phyloP scores from a whole-genome alignment of 2,329 filamentous ascomycete genomes.

The Dactylellina haptotyla region DNA sequence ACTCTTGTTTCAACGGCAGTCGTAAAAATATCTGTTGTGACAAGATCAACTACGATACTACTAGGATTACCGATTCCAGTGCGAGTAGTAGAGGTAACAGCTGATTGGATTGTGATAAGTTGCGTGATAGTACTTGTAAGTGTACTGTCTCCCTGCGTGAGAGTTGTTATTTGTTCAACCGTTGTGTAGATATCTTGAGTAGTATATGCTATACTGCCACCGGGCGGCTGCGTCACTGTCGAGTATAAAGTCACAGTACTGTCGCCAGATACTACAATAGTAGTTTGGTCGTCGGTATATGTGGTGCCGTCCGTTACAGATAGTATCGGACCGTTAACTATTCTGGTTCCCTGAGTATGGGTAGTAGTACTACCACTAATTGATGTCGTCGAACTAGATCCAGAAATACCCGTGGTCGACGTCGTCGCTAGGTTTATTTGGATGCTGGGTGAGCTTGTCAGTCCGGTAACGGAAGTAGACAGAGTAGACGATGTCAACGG shows the following conservation, averaged over 20 bases:
- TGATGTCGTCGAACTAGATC: neutral
- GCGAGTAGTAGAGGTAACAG: conserved; percentile 1
- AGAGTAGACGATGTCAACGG: too few species aligned
- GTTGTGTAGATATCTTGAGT: conserved; percentile 7
- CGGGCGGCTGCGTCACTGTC: conserved; percentile 1
- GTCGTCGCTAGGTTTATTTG: conserved; percentile 13
- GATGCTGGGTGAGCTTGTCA: conserved; percentile 1
- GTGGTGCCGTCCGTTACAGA: conserved; percentile 8
- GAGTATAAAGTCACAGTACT: neutral
- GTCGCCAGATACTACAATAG: conserved; percentile 7
- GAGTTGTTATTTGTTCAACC: neutral
- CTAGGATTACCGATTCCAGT: neutral
- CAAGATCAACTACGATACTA: conserved; percentile 2
- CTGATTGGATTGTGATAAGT: neutral
- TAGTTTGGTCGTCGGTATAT: neutral
- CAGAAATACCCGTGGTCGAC: neutral
- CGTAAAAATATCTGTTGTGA: conserved; percentile 15
- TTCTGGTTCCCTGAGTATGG: neutral
- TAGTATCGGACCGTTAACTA: neutral
- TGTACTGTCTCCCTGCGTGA: neutral
- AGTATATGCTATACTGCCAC: neutral
- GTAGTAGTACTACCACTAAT: neutral
- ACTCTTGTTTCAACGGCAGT: conserved; percentile 14
- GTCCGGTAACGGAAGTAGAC: neutral
- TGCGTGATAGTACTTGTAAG: conserved; percentile 3